These are phyloP conservation scores for Ceratonia siliqua DNA, from an alignment of 306 rosid genomes.

Conservation along the genomic window DNA sequence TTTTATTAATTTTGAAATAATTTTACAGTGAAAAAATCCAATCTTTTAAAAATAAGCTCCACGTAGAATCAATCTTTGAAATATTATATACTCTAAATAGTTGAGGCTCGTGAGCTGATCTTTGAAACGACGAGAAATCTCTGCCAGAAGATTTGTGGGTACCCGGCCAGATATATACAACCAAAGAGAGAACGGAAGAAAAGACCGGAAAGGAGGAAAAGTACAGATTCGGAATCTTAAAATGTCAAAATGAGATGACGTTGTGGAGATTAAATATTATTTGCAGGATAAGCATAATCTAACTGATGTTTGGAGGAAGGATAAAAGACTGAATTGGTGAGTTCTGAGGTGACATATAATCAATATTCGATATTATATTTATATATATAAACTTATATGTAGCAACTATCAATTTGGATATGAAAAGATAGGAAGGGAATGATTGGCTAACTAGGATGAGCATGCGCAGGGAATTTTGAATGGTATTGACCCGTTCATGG, in stretches of 20 bases:
- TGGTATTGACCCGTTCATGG: slow-evolving; percentile 8
- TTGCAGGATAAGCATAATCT: slow-evolving; percentile 21
- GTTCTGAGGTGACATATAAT: not conserved
- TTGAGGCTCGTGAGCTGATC: not conserved
- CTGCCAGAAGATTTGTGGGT: not conserved
- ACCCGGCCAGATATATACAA: not conserved
- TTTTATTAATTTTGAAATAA: too few relatives aligned
- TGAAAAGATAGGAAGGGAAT: not conserved
- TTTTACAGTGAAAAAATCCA: too few relatives aligned
- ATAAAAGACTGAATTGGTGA: not conserved
- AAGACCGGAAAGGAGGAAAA: not conserved
- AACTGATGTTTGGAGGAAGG: slow-evolving; percentile 2
- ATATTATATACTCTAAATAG: too few relatives aligned
- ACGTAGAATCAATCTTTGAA: too few relatives aligned
- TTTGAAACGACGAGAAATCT: not conserved
- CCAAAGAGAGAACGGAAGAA: not conserved
- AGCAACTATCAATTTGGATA: slow-evolving; percentile 1
- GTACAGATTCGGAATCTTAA: slow-evolving; percentile 4
- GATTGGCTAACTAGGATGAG: not conserved
- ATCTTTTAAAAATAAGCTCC: too few relatives aligned
- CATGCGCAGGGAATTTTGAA: slow-evolving; percentile 8
- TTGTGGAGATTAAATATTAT: not conserved
- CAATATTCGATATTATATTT: too few relatives aligned
- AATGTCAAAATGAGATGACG: not conserved
- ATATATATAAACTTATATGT: not conserved